Percentiles rank a stretch among this genome's conserved stretches.
Conservation (phyloP, 1,284 basidiomycete genomes). For the Rhodotorula sp. region DNA sequence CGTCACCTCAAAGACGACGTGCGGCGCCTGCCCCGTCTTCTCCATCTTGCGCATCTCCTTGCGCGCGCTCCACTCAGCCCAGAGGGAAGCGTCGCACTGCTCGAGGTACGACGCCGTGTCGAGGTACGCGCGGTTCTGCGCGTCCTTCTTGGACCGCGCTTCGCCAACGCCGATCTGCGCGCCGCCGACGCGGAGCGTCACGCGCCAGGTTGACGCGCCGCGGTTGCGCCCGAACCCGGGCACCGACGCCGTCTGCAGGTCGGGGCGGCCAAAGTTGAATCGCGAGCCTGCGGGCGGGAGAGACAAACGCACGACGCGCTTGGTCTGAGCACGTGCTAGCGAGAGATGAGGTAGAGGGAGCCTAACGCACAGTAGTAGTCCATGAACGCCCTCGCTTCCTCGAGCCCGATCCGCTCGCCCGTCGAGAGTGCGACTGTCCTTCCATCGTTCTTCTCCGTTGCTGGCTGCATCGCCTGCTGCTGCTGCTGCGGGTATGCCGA, state of each 20-base stretch:
- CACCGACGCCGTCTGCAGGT: constrained; percentile 62
- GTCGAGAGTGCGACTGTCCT: constrained; percentile 60
- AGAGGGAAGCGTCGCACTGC: constrained; percentile 75
- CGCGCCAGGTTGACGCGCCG: constrained; percentile 65
- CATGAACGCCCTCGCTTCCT: constrained; percentile 85
- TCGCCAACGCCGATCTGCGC: constrained; percentile 77
- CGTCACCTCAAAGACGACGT: constrained; percentile 33
- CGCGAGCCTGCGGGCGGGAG: neutral
- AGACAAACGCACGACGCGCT: no score
- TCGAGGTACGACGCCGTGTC: constrained; percentile 87
- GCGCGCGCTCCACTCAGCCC: constrained; percentile 64
- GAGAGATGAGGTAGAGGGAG: no score
- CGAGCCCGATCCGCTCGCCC: constrained; percentile 66
- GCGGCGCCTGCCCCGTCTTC: constrained; percentile 59
- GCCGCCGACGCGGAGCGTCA: constrained; percentile 76
- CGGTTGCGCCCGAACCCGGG: constrained; percentile 25
- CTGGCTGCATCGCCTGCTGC: neutral
- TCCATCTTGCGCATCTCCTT: constrained; percentile 47
- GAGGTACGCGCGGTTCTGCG: constrained; percentile 75
- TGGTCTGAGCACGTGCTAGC: no score
- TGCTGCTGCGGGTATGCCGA: neutral
- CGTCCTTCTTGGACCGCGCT: constrained; percentile 71
- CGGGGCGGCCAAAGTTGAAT: constrained; percentile 46
- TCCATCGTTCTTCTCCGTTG: constrained; percentile 28
- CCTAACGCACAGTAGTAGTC: constrained; percentile 81